Percentiles rank a stretch among this genome's conserved stretches.
Evolutionary conservation across 805 yeast genomes (phyloP).

Genomic region (Pichia gijzeniarum): DNA sequence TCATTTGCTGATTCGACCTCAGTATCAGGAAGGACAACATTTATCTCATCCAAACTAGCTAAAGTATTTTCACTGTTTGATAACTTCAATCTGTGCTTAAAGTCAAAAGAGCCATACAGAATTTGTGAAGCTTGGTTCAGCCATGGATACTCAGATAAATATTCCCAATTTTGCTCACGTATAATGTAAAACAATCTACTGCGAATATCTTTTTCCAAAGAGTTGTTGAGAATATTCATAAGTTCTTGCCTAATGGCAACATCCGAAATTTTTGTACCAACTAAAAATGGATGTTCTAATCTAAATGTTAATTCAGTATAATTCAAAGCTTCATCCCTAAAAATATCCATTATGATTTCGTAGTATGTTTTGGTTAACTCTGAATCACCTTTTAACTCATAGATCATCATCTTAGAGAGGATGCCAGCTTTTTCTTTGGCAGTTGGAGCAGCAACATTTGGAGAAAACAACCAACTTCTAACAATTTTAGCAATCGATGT

Average conservation of each 20-base stretch:
- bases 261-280: slow-evolving; percentile 83
- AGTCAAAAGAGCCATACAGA: slow-evolving; percentile 69
- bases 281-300: slow-evolving; percentile 93
- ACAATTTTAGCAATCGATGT: slow-evolving; percentile 72
- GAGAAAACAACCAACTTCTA: slow-evolving; percentile 83
- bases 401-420: slow-evolving; percentile 86
- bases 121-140: slow-evolving; percentile 87
- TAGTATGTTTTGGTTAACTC: slow-evolving; percentile 73
- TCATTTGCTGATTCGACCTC: slow-evolving; percentile 13
- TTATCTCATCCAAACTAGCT: slow-evolving; percentile 44
- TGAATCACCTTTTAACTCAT: slow-evolving; percentile 82
- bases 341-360: slow-evolving; percentile 79
- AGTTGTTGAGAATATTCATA: slow-evolving; percentile 70
- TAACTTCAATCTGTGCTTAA: slow-evolving; percentile 40
- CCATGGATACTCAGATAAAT: slow-evolving; percentile 90
- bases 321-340: slow-evolving; percentile 69
- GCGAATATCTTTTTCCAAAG: slow-evolving; percentile 70
- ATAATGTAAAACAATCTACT: slow-evolving; percentile 81
- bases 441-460: slow-evolving; percentile 78
- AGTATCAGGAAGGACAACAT: slow-evolving; percentile 25
- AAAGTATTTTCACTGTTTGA: slow-evolving; percentile 44
- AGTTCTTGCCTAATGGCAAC: slow-evolving; percentile 66
- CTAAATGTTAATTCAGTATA: slow-evolving; percentile 87
- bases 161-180: slow-evolving; percentile 98
- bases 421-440: slow-evolving; percentile 94